Evolutionary conservation across 371 early-diverging fungal species (phyloP), one percentile per base, ranked within the genome.

Genomic region (Mucor plumbeus): DNA sequence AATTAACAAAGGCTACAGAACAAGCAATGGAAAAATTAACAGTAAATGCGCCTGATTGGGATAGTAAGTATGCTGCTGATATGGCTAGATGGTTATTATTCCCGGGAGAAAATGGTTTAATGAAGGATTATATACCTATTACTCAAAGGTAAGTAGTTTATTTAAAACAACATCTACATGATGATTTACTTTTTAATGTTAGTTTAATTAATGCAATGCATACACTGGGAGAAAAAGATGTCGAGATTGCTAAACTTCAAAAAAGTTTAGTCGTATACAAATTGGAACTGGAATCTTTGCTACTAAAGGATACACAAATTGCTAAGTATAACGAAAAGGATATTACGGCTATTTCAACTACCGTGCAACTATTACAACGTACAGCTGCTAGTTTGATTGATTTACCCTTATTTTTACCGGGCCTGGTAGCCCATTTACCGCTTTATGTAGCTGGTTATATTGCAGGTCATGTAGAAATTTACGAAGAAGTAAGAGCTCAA

Each of bases 401-500:
- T 59, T 65, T 87, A 15, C 85, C 86, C 14, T 65, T 87, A 13
- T 85, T 83, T 61, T 68, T 87, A 35, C 85, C 88, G 7, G 86
- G 84, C 4, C 61, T 86, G 7, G 54, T 82, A 14, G 83, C 78
- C 1, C 88, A 87, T 69, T 67, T 84, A 44, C 88, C 88, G 19
- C 71, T 87, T 6, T 87, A 84, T 59, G 64, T 84, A 15, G 74
- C 82, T 31, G 86, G 82, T 56, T 81, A 80, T 65, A 65, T 69
- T 65, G 82, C 81, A 14, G 88, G 78, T 40, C 76, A 74, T 39
- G 74, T 63, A 58, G 86, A 86, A 63, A 79, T 75, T 31, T 84
- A 84, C 57, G 85, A 85, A 67, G 88, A 87, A 67, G 81, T 78
- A 3, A 73, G 78, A 26, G 88, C 88, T 14, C 88, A 87, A 59